phyloP scores from a whole-genome alignment of 108 stramenopile genomes.

The Skeletonema potamos region DNA sequence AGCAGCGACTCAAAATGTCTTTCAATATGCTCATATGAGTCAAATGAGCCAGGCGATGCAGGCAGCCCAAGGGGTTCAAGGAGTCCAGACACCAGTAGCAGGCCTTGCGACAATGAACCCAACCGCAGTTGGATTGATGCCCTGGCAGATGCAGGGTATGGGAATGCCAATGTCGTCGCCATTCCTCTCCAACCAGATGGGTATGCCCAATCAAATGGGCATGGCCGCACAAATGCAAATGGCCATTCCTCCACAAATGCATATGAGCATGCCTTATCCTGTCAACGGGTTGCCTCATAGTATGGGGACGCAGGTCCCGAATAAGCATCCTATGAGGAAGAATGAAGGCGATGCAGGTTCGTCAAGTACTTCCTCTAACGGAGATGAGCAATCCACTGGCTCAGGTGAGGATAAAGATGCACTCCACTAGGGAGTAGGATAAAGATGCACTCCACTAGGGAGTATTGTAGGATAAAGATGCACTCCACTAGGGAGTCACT shows the following conservation, averaged over 20 bases:
- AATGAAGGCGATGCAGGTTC: neutral
- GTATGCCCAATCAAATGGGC: neutral
- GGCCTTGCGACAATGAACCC: neutral
- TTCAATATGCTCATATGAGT: neutral
- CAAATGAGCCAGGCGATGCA: neutral
- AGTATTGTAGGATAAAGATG: neutral
- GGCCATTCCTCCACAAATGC: neutral
- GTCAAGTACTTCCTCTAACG: neutral
- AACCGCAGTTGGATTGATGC: neutral
- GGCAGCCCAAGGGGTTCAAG: constrained; percentile 1
- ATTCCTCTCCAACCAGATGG: neutral
- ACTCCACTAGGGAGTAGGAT: neutral
- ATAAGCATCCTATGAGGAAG: neutral
- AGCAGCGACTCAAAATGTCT: neutral
- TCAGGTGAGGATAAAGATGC: too few species aligned
- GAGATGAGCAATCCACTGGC: too few species aligned
- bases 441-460: neutral
- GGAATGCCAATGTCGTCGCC: neutral
- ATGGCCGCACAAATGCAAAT: neutral
- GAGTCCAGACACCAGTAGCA: neutral
- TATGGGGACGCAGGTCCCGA: neutral
- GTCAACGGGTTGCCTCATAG: neutral
- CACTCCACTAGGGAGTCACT: neutral
- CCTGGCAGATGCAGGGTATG: neutral
- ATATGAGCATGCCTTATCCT: too few species aligned